phyloP scores from a whole-genome alignment of 1,284 basidiomycete species.

The Microbotryum scabiosae region DNA sequence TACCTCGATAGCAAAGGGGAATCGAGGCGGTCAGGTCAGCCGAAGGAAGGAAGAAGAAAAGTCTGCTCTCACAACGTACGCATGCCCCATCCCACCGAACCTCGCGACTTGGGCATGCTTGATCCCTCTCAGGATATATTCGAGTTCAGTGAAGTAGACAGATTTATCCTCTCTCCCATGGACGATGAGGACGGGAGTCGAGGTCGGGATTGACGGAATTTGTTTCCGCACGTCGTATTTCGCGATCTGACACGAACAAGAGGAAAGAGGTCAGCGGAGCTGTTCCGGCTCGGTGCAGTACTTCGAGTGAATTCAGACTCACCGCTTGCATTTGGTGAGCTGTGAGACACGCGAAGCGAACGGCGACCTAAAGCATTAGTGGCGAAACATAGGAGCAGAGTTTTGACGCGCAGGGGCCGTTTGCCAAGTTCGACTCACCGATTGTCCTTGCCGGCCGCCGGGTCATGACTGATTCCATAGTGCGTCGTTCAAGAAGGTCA shows the following conservation, averaged over 20 bases:
- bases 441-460: constrained; percentile 10
- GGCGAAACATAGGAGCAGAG: too few relatives aligned
- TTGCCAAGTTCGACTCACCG: constrained; percentile 2
- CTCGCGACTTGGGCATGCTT: constrained; percentile 20
- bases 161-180: constrained; percentile 27
- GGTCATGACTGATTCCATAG: constrained; percentile 6
- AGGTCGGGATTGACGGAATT: constrained; percentile 8
- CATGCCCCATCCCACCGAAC: constrained; percentile 21
- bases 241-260: constrained; percentile 11
- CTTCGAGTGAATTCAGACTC: background rate
- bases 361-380: background rate
- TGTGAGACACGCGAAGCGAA: background rate
- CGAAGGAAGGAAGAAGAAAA: background rate
- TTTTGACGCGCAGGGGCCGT: too few relatives aligned
- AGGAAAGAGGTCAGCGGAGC: background rate
- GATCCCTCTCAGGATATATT: constrained; percentile 20
- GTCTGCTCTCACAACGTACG: constrained; percentile 1
- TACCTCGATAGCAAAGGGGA: background rate
- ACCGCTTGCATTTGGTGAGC: constrained; percentile 13
- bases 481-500: constrained; percentile 5
- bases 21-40: background rate
- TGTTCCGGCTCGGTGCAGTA: background rate
- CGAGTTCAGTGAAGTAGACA: constrained; percentile 24
- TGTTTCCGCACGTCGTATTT: constrained; percentile 24
- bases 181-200: constrained; percentile 19